Conservation (phyloP, 768 basidiomycete species). For the Lentinula sp. region DNA sequence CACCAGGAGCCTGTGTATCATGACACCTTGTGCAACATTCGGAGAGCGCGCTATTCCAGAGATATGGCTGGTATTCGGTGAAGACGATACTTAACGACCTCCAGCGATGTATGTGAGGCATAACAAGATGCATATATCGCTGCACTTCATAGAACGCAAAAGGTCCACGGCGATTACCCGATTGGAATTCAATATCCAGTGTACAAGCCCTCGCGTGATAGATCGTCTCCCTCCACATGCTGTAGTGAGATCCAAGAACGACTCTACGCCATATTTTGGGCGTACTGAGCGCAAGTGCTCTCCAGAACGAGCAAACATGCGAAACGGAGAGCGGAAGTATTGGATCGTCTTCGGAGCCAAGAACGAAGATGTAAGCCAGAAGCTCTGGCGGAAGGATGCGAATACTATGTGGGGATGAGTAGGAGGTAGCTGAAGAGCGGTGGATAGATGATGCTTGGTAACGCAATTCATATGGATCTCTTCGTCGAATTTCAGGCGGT, state of each 20-base stretch:
- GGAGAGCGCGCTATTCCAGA: slow-evolving; percentile 66
- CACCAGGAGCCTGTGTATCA: slow-evolving; percentile 27
- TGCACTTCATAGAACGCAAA: slow-evolving; percentile 30
- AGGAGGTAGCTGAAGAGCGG: background rate
- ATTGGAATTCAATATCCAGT: slow-evolving; percentile 50
- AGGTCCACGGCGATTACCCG: slow-evolving; percentile 16
- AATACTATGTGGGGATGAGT: slow-evolving; percentile 22
- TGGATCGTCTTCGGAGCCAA: slow-evolving; percentile 49
- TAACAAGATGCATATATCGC: slow-evolving; percentile 54
- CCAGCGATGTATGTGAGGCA: slow-evolving; percentile 47
- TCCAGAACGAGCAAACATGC: slow-evolving; percentile 65
- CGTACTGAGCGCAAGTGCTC: slow-evolving; percentile 52
- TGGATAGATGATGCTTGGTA: background rate
- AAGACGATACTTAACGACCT: slow-evolving; percentile 59
- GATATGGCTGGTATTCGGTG: slow-evolving; percentile 47
- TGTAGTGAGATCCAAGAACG: slow-evolving; percentile 36
- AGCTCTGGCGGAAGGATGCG: slow-evolving; percentile 57
- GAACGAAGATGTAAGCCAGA: slow-evolving; percentile 55
- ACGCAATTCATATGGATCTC: background rate
- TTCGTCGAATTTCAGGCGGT: background rate
- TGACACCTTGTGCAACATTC: slow-evolving; percentile 35
- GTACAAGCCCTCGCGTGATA: slow-evolving; percentile 53
- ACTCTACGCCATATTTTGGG: slow-evolving; percentile 63
- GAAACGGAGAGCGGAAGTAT: slow-evolving; percentile 59
- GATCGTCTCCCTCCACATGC: slow-evolving; percentile 62